These are phyloP conservation scores for Mucor plumbeus DNA, from an alignment of 371 early-diverging fungal species.

Conservation along the genomic window DNA sequence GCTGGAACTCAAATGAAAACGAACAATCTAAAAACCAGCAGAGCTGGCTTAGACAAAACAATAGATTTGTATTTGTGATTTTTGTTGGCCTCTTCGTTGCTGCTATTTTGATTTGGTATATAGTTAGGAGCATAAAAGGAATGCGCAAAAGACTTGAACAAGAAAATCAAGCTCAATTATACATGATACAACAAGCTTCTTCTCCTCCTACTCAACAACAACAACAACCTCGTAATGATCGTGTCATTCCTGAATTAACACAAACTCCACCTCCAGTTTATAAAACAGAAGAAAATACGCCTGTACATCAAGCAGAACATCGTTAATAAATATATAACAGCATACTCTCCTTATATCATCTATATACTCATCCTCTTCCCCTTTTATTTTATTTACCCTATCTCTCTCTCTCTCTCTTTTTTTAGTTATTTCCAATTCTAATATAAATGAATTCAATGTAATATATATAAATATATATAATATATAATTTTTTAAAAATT, in stretches of 20 bases:
- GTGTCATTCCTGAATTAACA: constrained; percentile 20
- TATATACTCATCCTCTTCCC: not conserved
- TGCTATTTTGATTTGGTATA: constrained; percentile 33
- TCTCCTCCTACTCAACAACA: constrained; percentile 9
- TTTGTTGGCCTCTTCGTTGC: constrained; percentile 23
- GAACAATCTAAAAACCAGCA: constrained; percentile 9
- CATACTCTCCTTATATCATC: not conserved
- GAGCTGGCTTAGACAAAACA: constrained; percentile 37
- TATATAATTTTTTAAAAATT: not conserved
- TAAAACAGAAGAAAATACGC: constrained; percentile 20
- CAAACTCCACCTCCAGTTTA: constrained; percentile 26
- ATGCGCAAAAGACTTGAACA: constrained; percentile 37
- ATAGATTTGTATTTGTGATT: constrained; percentile 40
- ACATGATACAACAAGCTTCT: constrained; percentile 33
- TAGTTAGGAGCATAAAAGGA: constrained; percentile 30
- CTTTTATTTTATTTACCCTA: not conserved
- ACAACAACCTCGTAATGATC: constrained; percentile 7
- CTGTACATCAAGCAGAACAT: not conserved
- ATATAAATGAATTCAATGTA: constrained; percentile 12
- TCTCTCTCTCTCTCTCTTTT: not conserved
- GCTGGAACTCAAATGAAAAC: constrained; percentile 25
- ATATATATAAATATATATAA: too few species aligned
- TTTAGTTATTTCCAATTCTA: not conserved
- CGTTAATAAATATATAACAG: not conserved
- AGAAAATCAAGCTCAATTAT: constrained; percentile 33